Percentiles rank a stretch among this genome's conserved stretches.
These are phyloP conservation scores for Xylaria castorea DNA, from an alignment of 495 filamentous ascomycete genomes.

Conservation along the genomic window DNA sequence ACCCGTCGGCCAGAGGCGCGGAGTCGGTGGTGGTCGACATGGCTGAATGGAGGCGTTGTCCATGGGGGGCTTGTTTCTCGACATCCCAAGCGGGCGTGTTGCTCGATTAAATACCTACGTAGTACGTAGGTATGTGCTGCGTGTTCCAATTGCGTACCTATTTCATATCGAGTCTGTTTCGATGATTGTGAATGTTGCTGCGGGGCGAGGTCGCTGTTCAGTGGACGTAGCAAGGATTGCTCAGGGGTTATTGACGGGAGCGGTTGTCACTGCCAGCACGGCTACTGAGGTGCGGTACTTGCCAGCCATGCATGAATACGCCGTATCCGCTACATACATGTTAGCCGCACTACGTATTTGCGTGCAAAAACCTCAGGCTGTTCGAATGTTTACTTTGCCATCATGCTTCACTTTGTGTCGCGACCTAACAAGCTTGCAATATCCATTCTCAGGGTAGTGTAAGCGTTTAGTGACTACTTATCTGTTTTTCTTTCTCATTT, in stretches of 20 bases:
- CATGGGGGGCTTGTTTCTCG: slow-evolving; percentile 15
- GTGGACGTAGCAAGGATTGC: slow-evolving; percentile 1
- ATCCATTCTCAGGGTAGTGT: background rate
- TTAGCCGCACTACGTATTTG: background rate
- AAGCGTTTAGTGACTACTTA: background rate
- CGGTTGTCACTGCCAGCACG: background rate
- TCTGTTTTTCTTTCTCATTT: background rate
- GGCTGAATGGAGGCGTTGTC: background rate
- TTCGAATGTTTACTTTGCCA: background rate
- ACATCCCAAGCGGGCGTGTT: background rate
- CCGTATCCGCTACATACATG: background rate
- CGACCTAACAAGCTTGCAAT: background rate
- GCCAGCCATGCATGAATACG: background rate
- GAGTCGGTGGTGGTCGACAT: slow-evolving; percentile 15
- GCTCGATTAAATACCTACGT: background rate
- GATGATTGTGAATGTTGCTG: background rate
- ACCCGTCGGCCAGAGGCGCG: background rate
- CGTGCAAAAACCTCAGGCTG: background rate
- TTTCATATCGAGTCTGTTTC: background rate
- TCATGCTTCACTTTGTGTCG: background rate
- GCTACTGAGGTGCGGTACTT: background rate
- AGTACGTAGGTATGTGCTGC: background rate
- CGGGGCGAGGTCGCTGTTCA: background rate
- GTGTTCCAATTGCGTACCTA: background rate
- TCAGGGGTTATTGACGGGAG: background rate